phyloP scores from a whole-genome alignment of 2,329 filamentous ascomycete genomes.

The Diaporthe citri region DNA sequence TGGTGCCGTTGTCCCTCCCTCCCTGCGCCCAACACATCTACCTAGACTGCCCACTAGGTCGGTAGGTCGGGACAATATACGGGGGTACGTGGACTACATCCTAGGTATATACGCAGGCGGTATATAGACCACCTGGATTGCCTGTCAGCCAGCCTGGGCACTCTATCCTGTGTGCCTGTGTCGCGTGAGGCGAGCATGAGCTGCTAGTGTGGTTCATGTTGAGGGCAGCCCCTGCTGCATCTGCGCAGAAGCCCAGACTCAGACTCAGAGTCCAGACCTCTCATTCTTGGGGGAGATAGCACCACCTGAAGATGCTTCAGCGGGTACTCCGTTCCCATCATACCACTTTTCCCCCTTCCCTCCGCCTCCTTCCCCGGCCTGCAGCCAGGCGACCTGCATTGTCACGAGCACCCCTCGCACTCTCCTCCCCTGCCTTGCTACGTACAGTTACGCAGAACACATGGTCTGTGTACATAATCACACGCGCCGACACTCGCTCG shows the following conservation, averaged over 20 bases:
- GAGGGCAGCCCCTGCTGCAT: background rate
- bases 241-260: background rate
- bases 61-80: background rate
- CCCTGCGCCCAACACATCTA: background rate
- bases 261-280: constrained; percentile 13
- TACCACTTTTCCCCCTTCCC: constrained; percentile 1
- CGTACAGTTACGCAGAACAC: background rate
- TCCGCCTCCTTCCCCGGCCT: constrained; percentile 14
- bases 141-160: too few species aligned
- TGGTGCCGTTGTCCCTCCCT: background rate
- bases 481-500: background rate
- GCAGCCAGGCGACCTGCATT: constrained; percentile 16
- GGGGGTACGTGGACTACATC: background rate
- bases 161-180: constrained; percentile 11
- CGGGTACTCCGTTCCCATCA: constrained; percentile 18
- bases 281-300: background rate
- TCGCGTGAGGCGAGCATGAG: constrained; percentile 23
- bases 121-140: background rate
- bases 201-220: constrained; percentile 27
- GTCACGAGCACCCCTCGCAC: constrained; percentile 29
- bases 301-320: constrained; percentile 12
- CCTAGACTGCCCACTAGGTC: background rate
- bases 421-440: constrained; percentile 3
- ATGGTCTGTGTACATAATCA: background rate
- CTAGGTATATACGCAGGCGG: background rate